Percentiles rank a stretch among this genome's conserved stretches.
phyloP scores from a whole-genome alignment of 495 filamentous ascomycete species.

The Lepidopterella palustris region DNA sequence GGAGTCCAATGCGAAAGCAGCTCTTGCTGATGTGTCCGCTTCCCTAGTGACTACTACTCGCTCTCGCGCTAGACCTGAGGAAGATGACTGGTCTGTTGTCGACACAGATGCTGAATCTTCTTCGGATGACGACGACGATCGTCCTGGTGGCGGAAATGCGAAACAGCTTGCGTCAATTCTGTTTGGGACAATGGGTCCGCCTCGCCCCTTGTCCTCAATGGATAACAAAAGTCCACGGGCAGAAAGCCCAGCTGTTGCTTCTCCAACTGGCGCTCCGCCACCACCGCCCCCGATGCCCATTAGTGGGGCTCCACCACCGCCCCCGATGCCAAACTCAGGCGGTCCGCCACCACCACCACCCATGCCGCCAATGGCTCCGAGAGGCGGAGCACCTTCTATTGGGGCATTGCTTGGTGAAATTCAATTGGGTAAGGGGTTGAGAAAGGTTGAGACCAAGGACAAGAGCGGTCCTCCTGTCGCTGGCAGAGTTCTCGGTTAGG shows the following conservation, averaged over 20 bases:
- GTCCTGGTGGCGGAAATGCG: constrained; percentile 69
- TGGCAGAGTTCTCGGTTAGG: constrained; percentile 57
- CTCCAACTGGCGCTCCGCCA: constrained; percentile 32
- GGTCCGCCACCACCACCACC: constrained; percentile 42
- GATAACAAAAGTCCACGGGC: constrained; percentile 51
- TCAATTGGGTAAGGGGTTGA: constrained; percentile 65
- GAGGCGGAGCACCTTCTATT: constrained; percentile 35
- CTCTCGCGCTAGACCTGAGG: constrained; percentile 57
- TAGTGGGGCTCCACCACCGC: constrained; percentile 45
- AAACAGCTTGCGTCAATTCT: constrained; percentile 85
- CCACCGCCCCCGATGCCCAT: constrained; percentile 33
- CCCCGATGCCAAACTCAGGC: constrained; percentile 38
- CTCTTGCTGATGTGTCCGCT: constrained; percentile 20
- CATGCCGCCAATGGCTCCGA: constrained; percentile 32
- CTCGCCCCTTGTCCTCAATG: constrained; percentile 76
- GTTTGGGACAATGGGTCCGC: constrained; percentile 95
- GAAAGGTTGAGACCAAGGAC: constrained; percentile 81
- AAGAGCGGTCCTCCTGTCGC: constrained; percentile 62
- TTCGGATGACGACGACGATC: constrained; percentile 60
- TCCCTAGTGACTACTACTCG: constrained; percentile 40
- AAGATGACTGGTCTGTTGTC: constrained; percentile 80
- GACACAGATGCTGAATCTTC: constrained; percentile 65
- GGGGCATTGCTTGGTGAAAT: constrained; percentile 73
- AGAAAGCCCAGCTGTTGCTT: constrained; percentile 37
- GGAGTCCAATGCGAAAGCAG: constrained; percentile 37